Evolutionary conservation across 768 basidiomycete species (phyloP).

Genomic region (Filobasidium wieringae): DNA sequence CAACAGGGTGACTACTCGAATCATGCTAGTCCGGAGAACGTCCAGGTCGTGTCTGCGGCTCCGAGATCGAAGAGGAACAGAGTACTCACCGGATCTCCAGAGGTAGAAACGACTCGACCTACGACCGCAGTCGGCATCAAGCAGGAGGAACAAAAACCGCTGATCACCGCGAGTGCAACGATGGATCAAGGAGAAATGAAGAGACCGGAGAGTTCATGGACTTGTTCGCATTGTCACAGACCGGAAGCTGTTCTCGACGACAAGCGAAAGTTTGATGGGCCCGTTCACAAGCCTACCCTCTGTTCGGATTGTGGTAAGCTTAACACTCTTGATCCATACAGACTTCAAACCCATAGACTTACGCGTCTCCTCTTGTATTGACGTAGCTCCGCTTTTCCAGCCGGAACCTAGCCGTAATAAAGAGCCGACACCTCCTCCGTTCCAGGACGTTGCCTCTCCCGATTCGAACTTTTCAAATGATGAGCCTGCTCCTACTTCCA

Average conservation of each 20-base stretch:
- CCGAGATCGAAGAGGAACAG: not conserved
- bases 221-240: not conserved
- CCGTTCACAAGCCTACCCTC: slow-evolving; percentile 3
- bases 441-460: slow-evolving; percentile 22
- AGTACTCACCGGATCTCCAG: not conserved
- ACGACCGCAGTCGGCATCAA: too few species aligned
- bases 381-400: not conserved
- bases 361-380: not conserved
- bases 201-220: not conserved
- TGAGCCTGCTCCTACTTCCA: not conserved
- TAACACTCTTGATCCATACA: not conserved
- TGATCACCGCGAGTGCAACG: too few species aligned
- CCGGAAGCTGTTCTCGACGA: slow-evolving; percentile 13
- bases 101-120: slow-evolving; percentile 2
- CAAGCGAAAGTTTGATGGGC: slow-evolving; percentile 5
- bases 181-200: slow-evolving; percentile 11
- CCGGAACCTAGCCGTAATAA: not conserved
- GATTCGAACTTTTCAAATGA: slow-evolving; percentile 13
- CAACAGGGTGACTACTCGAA: slow-evolving; percentile 9
- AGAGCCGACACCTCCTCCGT: slow-evolving; percentile 14
- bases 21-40: not conserved
- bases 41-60: slow-evolving; percentile 48
- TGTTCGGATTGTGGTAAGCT: slow-evolving; percentile 9
- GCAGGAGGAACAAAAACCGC: too few species aligned
- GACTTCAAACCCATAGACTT: not conserved